phyloP scores from a whole-genome alignment of 257 asterid species.

The Leonotis leonurus region DNA sequence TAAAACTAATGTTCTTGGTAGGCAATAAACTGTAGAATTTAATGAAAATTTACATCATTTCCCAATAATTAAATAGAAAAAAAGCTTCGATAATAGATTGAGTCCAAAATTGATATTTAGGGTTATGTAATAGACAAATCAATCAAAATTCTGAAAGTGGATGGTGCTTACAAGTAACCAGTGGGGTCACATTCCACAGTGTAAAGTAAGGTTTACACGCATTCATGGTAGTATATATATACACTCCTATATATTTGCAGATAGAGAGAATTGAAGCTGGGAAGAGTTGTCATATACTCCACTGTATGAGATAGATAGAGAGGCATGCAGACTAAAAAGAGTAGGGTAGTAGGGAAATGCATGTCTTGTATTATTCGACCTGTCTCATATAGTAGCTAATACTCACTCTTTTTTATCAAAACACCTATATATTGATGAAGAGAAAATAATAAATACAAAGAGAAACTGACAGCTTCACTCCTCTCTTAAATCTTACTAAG shows the following conservation, averaged over 20 bases:
- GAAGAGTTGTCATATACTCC: neutral
- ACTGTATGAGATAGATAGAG: neutral
- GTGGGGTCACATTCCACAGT: neutral
- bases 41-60: no score
- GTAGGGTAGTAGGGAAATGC: neutral
- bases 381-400: slow-evolving; percentile 12
- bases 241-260: neutral
- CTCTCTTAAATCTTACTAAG: slow-evolving; percentile 1
- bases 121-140: no score
- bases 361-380: slow-evolving; percentile 21
- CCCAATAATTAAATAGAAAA: no score
- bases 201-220: neutral
- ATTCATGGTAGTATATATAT: no score
- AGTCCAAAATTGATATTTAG: no score
- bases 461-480: slow-evolving; percentile 2
- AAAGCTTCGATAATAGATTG: no score
- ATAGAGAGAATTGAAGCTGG: neutral
- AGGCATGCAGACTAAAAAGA: neutral
- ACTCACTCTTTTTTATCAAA: no score
- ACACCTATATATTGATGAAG: no score
- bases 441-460: no score
- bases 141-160: no score
- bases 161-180: neutral
- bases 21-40: no score
- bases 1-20: no score